These are phyloP conservation scores for Aspergillus affinis DNA, from an alignment of 495 filamentous ascomycete species.

Conservation along the genomic window DNA sequence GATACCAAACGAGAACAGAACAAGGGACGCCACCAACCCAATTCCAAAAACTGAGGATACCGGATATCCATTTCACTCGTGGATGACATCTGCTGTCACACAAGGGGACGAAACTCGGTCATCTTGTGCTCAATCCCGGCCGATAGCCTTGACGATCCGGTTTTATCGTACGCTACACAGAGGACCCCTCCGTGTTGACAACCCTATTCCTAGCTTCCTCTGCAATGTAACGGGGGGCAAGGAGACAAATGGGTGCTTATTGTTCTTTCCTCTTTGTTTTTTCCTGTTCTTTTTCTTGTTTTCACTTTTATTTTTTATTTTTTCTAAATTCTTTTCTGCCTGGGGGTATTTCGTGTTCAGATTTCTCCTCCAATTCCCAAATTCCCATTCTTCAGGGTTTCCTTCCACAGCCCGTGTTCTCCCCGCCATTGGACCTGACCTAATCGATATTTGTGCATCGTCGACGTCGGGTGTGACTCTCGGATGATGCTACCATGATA, in stretches of 20 bases:
- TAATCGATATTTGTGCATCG: conserved; percentile 1
- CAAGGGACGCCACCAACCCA: background rate
- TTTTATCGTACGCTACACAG: background rate
- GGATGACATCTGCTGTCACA: background rate
- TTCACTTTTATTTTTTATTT: background rate
- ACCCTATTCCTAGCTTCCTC: conserved; percentile 1
- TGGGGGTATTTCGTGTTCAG: background rate
- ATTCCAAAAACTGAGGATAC: background rate
- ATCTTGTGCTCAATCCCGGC: background rate
- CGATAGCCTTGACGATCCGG: background rate
- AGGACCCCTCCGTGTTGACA: background rate
- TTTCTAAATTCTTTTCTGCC: background rate
- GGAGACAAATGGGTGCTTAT: background rate
- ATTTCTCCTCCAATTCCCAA: background rate
- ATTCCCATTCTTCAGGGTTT: background rate
- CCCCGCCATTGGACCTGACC: conserved; percentile 2
- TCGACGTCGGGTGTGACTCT: conserved; percentile 12
- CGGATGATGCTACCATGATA: conserved; percentile 13
- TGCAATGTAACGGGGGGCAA: conserved; percentile 1
- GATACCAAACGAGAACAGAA: background rate
- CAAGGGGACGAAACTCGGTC: background rate
- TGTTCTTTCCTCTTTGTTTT: background rate
- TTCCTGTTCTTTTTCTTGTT: no score
- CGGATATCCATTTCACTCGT: background rate
- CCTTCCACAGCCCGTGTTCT: background rate